A percentile compares a stretch with the other conserved stretches of the same genome.
Evolutionary conservation across 2,329 filamentous ascomycete species (phyloP).

Genomic region (Drechslerella dactyloides): DNA sequence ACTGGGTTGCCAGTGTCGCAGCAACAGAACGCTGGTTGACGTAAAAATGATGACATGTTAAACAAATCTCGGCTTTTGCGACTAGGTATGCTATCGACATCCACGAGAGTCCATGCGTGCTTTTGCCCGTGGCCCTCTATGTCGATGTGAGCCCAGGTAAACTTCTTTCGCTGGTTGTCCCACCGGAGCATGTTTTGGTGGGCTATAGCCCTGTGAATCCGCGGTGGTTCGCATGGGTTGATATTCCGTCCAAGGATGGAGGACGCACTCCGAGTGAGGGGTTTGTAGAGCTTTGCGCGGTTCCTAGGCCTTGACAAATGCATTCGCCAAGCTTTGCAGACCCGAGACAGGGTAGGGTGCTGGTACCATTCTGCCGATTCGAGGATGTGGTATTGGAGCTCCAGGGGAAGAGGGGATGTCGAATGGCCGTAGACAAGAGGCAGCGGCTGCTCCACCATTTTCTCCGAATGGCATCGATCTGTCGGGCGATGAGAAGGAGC

Average conservation of each 20-base stretch:
- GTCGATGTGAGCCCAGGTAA: slow-evolving; percentile 30
- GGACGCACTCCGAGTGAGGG: slow-evolving; percentile 22
- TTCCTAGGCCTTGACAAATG: slow-evolving; percentile 19
- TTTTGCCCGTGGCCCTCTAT: slow-evolving; percentile 10
- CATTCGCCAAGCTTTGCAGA: slow-evolving; percentile 35
- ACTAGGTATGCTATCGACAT: slow-evolving; percentile 12
- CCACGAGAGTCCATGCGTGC: neutral
- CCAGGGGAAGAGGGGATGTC: slow-evolving; percentile 18
- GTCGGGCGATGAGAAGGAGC: too few species aligned
- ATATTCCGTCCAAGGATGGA: slow-evolving; percentile 18
- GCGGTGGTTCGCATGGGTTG: slow-evolving; percentile 8
- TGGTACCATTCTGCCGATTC: slow-evolving; percentile 37
- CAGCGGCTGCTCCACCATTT: neutral
- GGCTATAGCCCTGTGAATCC: slow-evolving; percentile 33
- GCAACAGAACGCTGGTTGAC: slow-evolving; percentile 33
- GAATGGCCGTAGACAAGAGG: slow-evolving; percentile 12
- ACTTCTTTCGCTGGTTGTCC: slow-evolving; percentile 8
- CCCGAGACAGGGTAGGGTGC: slow-evolving; percentile 27
- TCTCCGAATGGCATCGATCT: neutral
- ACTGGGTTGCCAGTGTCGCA: slow-evolving; percentile 20
- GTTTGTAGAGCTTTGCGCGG: slow-evolving; percentile 32
- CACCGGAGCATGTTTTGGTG: slow-evolving; percentile 31
- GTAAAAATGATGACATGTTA: slow-evolving; percentile 10
- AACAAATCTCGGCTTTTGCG: neutral
- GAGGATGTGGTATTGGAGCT: slow-evolving; percentile 41